These are phyloP conservation scores for Arthroderma sp. DNA, from an alignment of 2,329 filamentous ascomycete genomes.

Conservation along the genomic window DNA sequence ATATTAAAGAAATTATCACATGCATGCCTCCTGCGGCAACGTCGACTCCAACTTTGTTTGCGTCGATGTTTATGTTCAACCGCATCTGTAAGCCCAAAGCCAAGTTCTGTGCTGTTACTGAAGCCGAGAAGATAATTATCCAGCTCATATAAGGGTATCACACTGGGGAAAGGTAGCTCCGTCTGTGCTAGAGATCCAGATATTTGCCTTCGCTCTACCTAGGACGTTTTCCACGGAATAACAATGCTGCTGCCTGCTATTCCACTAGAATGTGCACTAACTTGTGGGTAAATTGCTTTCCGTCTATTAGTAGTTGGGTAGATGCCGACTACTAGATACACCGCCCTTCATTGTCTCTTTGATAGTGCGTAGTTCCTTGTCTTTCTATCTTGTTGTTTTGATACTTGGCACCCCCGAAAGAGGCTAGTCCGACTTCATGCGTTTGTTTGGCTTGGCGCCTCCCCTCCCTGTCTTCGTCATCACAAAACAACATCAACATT, in stretches of 20 bases:
- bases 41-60: conserved; percentile 39
- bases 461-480: conserved; percentile 1
- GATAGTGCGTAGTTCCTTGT: not conserved
- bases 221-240: too few relatives aligned
- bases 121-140: not conserved
- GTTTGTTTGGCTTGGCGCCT: not conserved
- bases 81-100: not conserved
- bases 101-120: not conserved
- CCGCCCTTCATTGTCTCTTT: not conserved
- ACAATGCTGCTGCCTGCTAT: too few relatives aligned
- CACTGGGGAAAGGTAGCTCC: not conserved
- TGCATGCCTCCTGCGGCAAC: conserved; percentile 75
- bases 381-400: not conserved
- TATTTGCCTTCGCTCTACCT: too few relatives aligned
- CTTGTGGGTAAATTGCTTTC: not conserved
- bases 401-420: not conserved
- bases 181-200: not conserved
- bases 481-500: not conserved
- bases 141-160: not conserved
- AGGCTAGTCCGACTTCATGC: not conserved
- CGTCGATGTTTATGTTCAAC: not conserved
- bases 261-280: too few relatives aligned
- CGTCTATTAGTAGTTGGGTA: not conserved
- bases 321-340: not conserved
- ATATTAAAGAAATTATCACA: conserved; percentile 20